Conservation (phyloP, 441 rosid genomes). For the Syzygium malaccense region DNA sequence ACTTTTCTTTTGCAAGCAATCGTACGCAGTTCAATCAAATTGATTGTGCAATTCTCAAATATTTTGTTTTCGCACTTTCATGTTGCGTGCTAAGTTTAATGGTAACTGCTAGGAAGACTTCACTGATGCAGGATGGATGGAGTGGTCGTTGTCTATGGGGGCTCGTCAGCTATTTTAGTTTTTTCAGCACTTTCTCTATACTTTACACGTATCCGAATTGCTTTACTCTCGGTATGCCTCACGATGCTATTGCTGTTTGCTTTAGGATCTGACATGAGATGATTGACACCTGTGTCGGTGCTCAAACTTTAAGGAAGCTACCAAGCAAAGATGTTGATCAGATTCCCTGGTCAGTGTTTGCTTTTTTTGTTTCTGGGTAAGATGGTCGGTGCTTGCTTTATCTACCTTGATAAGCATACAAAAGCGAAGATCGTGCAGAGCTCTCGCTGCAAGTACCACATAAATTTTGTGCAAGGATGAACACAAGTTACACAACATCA, state of each 20-base stretch:
- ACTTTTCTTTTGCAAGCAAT: not conserved
- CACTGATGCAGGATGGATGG: conserved; percentile 67
- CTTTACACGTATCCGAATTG: conserved; percentile 58
- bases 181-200: conserved; percentile 85
- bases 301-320: not conserved
- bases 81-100: not conserved
- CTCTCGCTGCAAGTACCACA: not conserved
- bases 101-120: not conserved
- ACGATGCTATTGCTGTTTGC: conserved; percentile 36
- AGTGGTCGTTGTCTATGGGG: conserved; percentile 80
- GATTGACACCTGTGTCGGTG: not conserved
- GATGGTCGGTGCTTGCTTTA: not conserved
- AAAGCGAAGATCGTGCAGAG: not conserved
- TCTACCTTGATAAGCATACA: not conserved
- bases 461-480: not conserved
- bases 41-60: not conserved
- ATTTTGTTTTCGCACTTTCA: not conserved
- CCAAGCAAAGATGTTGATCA: not conserved
- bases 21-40: not conserved
- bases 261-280: not conserved
- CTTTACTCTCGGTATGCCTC: conserved; percentile 55
- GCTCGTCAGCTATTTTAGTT: conserved; percentile 72
- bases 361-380: not conserved
- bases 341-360: not conserved
- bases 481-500: not conserved